Base-by-base conservation (phyloP, 257 asterid species). In the Solanum gandarillasii region DNA sequence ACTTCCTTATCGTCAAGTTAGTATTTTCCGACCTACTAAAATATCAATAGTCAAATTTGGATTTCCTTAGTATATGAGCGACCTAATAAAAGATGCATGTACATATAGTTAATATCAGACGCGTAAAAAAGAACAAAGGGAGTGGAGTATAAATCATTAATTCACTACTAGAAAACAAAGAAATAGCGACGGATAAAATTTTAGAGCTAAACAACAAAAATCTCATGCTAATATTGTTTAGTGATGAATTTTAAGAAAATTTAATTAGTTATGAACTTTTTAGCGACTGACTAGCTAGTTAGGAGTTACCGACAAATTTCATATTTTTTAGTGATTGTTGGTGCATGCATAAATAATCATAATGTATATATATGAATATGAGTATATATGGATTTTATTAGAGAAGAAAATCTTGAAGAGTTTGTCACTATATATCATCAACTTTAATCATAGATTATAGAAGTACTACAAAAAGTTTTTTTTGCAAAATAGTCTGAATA, bases 401-500 rank as follows among this genome's bases (percentile, higher is more conserved):
- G 5, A 25, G 25, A 27, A 27, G 65, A 41, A 79, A 43, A 27
- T 79, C 16, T 79, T 43, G 67, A 43, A 27, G 14, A 16, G 4
- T 27, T 43, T 79, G 65, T 79, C 85, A 79, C 27, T 43, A 43
- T 43, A 78, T 78, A 39, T 14, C 8, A 79, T 43, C 68, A 29
- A 81, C 85, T 81, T 81, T 81, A 27, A 46, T 12, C 68, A 81
- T 46, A 81, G 29, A 76, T 41, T 3, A 34, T 35, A 74, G 9
- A 35, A 16, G 27, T 46, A 46, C 85, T 81, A 27, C 85, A 35
- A 18, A 43, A 43, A 14, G 16, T 8, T 25, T 46, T 75, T 78
- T 79, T 78, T 4, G 39, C 41, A 46, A 79, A 81, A 46, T 31
- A 71, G 41, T 46, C 41, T 46, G 41, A 27, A 81, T 81, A 81